Evolutionary conservation across 2,329 filamentous ascomycete species (phyloP).

Genomic region (Claviceps spartinae): DNA sequence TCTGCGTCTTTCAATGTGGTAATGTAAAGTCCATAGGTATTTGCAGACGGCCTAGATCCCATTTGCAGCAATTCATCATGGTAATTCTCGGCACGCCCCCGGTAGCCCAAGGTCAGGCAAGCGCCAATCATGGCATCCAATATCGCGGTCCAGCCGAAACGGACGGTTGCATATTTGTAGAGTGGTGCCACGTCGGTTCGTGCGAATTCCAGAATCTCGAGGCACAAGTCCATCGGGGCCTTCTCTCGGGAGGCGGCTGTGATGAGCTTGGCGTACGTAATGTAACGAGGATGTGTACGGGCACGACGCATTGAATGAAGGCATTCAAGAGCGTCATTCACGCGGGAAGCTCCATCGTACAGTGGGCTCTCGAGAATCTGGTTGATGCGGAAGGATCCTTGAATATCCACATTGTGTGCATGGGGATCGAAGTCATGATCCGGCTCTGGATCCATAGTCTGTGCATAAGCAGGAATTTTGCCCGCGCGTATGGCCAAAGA

Average conservation of each 20-base stretch:
- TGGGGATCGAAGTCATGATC: slow-evolving; percentile 64
- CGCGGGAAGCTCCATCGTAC: slow-evolving; percentile 55
- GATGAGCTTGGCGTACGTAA: slow-evolving; percentile 93
- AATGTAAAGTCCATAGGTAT: slow-evolving; percentile 97
- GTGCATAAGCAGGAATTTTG: slow-evolving; percentile 13
- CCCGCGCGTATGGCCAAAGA: slow-evolving; percentile 18
- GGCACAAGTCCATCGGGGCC: slow-evolving; percentile 65
- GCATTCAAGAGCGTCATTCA: slow-evolving; percentile 68
- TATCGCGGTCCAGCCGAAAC: slow-evolving; percentile 93
- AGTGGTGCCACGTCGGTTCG: slow-evolving; percentile 77
- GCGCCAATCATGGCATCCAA: slow-evolving; percentile 93
- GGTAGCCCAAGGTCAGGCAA: slow-evolving; percentile 70
- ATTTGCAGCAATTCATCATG: slow-evolving; percentile 87
- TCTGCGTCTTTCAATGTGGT: slow-evolving; percentile 96
- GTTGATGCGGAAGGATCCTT: slow-evolving; percentile 79
- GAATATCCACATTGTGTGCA: slow-evolving; percentile 79
- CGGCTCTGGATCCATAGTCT: slow-evolving; percentile 17
- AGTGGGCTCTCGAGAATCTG: slow-evolving; percentile 75
- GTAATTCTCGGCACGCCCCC: slow-evolving; percentile 67
- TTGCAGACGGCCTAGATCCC: slow-evolving; percentile 83
- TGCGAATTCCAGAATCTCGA: slow-evolving; percentile 82
- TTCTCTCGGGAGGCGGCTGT: slow-evolving; percentile 68
- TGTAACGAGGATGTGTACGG: slow-evolving; percentile 85
- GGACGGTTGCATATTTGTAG: slow-evolving; percentile 71
- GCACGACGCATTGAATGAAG: slow-evolving; percentile 89